These are phyloP conservation scores for Chamaecyparis obtusa DNA, from an alignment of 75 land plant genomes.

Conservation along the genomic window DNA sequence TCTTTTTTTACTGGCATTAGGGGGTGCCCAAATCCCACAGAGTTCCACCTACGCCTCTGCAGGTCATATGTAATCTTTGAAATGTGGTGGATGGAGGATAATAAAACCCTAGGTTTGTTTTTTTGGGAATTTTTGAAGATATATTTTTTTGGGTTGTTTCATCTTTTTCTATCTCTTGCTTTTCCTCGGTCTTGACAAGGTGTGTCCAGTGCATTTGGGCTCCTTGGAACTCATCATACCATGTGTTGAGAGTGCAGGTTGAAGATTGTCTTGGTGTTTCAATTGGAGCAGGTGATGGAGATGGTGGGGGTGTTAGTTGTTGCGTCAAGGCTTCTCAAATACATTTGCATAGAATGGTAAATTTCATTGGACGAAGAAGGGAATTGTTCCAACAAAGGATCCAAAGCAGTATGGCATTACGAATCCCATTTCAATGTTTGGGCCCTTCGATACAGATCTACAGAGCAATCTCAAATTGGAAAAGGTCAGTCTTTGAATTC, in stretches of 20 bases:
- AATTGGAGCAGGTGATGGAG: conserved; percentile 24
- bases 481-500: too few relatives aligned
- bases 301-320: conserved; percentile 25
- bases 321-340: conserved; percentile 17
- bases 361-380: too few relatives aligned
- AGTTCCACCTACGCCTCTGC: neutral
- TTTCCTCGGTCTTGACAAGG: neutral
- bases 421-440: too few relatives aligned
- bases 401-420: too few relatives aligned
- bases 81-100: conserved; percentile 25
- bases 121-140: conserved; percentile 25
- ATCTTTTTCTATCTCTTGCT: neutral
- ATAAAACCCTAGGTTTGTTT: conserved; percentile 20
- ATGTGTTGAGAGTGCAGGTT: conserved; percentile 43
- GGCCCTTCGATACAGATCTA: too few relatives aligned
- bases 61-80: neutral
- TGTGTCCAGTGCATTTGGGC: conserved; percentile 35
- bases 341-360: too few relatives aligned
- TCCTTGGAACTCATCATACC: conserved; percentile 37
- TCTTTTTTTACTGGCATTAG: neutral
- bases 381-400: too few relatives aligned
- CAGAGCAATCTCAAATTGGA: too few relatives aligned
- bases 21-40: too few relatives aligned
- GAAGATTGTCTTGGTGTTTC: conserved; percentile 20
- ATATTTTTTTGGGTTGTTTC: conserved; percentile 15